A percentile compares a stretch with the other conserved stretches of the same genome.
phyloP scores from a whole-genome alignment of 2,329 filamentous ascomycete genomes.

The Myotisia sp. region DNA sequence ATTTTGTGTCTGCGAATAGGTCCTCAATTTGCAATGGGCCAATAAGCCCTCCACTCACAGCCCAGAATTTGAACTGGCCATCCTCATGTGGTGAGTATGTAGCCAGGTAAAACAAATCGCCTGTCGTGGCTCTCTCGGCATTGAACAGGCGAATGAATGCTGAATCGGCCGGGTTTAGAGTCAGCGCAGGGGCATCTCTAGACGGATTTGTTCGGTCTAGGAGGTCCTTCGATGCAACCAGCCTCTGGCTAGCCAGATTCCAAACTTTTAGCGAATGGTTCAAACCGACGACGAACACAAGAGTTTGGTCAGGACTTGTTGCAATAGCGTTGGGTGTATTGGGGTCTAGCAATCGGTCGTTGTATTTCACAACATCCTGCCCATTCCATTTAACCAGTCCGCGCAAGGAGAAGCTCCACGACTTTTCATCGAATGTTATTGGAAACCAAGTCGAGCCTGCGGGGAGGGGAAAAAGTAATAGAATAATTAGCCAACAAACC shows the following conservation, averaged over 20 bases:
- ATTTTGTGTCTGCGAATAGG: conserved; percentile 47
- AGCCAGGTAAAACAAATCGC: conserved; percentile 47
- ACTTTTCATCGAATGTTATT: conserved; percentile 35
- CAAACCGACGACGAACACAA: conserved; percentile 65
- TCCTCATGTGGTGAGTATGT: conserved; percentile 79
- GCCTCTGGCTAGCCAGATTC: conserved; percentile 69
- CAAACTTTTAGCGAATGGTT: conserved; percentile 83
- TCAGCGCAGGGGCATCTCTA: conserved; percentile 57
- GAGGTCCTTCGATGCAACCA: conserved; percentile 64
- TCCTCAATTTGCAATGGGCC: conserved; percentile 51
- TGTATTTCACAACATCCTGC: conserved; percentile 29
- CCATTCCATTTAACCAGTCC: conserved; percentile 33
- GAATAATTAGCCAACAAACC: neutral
- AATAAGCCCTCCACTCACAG: conserved; percentile 49
- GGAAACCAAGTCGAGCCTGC: conserved; percentile 31
- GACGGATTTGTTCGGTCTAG: conserved; percentile 52
- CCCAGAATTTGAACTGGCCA: conserved; percentile 93
- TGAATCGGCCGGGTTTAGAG: conserved; percentile 63
- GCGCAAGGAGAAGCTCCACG: conserved; percentile 36
- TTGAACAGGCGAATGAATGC: conserved; percentile 63
- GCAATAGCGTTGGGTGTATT: conserved; percentile 32
- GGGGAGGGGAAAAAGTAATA: neutral
- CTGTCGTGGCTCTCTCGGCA: conserved; percentile 33
- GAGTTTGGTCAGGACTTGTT: conserved; percentile 33
- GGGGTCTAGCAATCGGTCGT: conserved; percentile 29